Evolutionary conservation across 2,329 filamentous ascomycete genomes (phyloP).

Genomic region (Macrophomina tecta): DNA sequence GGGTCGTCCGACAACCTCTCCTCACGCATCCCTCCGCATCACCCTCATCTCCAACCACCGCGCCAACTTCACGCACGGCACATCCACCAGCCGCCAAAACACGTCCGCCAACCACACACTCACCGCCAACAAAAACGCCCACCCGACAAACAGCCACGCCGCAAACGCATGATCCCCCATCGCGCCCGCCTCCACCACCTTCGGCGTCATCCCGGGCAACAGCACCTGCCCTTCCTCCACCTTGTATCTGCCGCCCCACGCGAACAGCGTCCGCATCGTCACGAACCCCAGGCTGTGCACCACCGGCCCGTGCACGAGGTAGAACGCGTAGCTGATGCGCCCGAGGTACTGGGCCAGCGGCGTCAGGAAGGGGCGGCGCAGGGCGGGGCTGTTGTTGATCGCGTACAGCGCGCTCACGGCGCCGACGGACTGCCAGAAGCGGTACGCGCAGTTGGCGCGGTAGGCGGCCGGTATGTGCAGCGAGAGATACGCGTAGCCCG

Average conservation of each 20-base stretch:
- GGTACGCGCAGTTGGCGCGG: constrained; percentile 54
- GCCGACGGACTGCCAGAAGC: constrained; percentile 64
- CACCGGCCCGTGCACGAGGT: constrained; percentile 63
- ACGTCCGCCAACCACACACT: constrained; percentile 61
- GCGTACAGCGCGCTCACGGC: constrained; percentile 45
- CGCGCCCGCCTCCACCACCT: constrained; percentile 34
- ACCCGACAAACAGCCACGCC: constrained; percentile 27
- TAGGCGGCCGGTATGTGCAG: constrained; percentile 51
- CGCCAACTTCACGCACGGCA: constrained; percentile 57
- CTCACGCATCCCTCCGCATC: background rate
- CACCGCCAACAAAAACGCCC: constrained; percentile 50
- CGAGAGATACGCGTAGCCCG: constrained; percentile 59
- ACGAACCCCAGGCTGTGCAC: constrained; percentile 48
- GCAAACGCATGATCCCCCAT: constrained; percentile 37
- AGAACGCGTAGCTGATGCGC: constrained; percentile 63
- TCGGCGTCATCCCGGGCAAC: constrained; percentile 31
- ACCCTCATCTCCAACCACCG: constrained; percentile 52
- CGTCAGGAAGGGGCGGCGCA: constrained; percentile 56
- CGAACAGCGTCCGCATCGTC: constrained; percentile 38
- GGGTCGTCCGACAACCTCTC: background rate
- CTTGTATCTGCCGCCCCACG: constrained; percentile 10
- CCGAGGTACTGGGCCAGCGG: constrained; percentile 62
- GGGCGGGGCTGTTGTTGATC: constrained; percentile 29
- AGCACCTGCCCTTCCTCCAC: background rate
- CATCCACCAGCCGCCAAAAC: constrained; percentile 64